phyloP scores from a whole-genome alignment of 2,329 filamentous ascomycete species.

The Fusarium musae region DNA sequence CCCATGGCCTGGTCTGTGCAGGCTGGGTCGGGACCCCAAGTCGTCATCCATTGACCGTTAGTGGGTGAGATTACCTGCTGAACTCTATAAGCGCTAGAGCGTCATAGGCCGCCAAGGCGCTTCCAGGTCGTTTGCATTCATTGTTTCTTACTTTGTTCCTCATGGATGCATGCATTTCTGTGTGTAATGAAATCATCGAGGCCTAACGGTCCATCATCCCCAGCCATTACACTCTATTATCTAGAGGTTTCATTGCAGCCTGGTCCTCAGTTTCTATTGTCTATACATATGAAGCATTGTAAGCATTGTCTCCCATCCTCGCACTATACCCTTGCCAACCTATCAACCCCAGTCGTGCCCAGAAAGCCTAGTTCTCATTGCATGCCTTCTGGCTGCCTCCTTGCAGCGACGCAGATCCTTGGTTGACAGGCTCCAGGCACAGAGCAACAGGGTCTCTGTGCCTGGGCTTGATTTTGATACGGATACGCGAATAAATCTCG shows the following conservation, averaged over 20 bases:
- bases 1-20: constrained; percentile 26
- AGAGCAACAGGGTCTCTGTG: constrained; percentile 11
- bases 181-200: constrained; percentile 25
- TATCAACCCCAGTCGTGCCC: constrained; percentile 10
- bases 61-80: constrained; percentile 18
- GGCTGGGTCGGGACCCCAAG: neutral
- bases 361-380: constrained; percentile 11
- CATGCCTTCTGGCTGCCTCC: constrained; percentile 31
- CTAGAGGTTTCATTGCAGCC: neutral
- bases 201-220: neutral
- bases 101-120: constrained; percentile 27
- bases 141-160: constrained; percentile 10
- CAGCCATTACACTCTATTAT: neutral
- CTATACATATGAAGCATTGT: neutral
- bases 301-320: constrained; percentile 14
- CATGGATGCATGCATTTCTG: neutral
- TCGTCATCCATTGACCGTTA: constrained; percentile 31
- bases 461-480: constrained; percentile 11
- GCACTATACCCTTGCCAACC: constrained; percentile 12
- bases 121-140: constrained; percentile 8
- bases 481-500: constrained; percentile 10
- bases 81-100: constrained; percentile 34
- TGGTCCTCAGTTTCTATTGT: neutral
- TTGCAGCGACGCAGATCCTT: constrained; percentile 23
- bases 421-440: constrained; percentile 2